Evolutionary conservation across 306 rosid genomes (phyloP).

Genomic region (Arachis hypogaea): DNA sequence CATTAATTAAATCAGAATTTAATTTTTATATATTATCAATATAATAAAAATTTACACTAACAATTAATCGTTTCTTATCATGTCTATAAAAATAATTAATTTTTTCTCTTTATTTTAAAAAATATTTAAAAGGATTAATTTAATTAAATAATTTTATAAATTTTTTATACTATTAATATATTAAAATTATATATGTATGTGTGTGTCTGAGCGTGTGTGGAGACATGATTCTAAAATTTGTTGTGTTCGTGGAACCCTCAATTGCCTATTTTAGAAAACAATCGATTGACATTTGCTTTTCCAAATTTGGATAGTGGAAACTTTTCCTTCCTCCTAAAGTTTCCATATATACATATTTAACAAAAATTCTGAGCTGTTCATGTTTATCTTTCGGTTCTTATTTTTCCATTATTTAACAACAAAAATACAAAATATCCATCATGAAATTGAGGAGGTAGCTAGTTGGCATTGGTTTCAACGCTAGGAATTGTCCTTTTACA

Average conservation of each 20-base stretch:
- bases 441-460: too few species aligned
- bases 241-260: slow-evolving; percentile 7
- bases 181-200: too few species aligned
- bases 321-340: slow-evolving; percentile 9
- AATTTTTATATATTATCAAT: too few species aligned
- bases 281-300: slow-evolving; percentile 13
- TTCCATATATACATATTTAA: not conserved
- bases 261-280: slow-evolving; percentile 34
- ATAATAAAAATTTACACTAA: too few species aligned
- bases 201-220: not conserved
- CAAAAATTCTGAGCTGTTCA: slow-evolving; percentile 24
- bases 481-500: too few species aligned
- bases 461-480: not conserved
- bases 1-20: not conserved
- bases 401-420: not conserved
- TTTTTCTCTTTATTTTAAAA: too few species aligned
- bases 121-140: too few species aligned
- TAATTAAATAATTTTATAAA: too few species aligned
- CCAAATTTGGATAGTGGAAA: slow-evolving; percentile 20
- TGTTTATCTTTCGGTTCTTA: not conserved
- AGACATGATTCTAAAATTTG: slow-evolving; percentile 30
- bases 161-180: too few species aligned
- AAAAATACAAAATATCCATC: too few species aligned
- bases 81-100: too few species aligned
- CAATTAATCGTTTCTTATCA: too few species aligned